A percentile compares a stretch with the other conserved stretches of the same genome.
These are phyloP conservation scores for Myxozyma kluyveri DNA, from an alignment of 805 yeast genomes.

Conservation along the genomic window DNA sequence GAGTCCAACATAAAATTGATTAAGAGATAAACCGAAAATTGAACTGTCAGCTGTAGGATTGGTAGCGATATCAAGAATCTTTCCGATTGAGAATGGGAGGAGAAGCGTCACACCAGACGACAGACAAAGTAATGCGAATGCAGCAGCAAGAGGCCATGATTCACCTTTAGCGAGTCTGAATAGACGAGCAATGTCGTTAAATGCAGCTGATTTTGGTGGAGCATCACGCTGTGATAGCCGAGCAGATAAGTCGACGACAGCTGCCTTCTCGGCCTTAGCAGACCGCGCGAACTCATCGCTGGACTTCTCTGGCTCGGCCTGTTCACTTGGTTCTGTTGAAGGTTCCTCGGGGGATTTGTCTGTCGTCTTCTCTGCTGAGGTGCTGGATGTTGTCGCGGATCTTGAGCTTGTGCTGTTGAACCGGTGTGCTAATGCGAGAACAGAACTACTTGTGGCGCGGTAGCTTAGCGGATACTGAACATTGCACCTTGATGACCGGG, in stretches of 20 bases:
- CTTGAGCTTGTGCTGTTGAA: background rate
- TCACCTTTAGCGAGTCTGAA: conserved; percentile 60
- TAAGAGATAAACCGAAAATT: conserved; percentile 60
- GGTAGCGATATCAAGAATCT: conserved; percentile 71
- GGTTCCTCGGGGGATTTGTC: background rate
- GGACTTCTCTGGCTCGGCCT: background rate
- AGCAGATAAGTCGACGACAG: conserved; percentile 30
- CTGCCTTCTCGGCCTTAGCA: conserved; percentile 29
- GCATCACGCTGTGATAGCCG: conserved; percentile 24
- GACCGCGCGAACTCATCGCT: conserved; percentile 13
- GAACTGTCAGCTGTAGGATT: conserved; percentile 36
- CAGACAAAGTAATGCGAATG: conserved; percentile 60
- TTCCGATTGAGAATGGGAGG: conserved; percentile 76
- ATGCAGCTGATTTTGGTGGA: conserved; percentile 28
- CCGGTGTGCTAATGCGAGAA: background rate
- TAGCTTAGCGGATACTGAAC: too few species aligned
- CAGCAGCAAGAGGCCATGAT: conserved; percentile 48
- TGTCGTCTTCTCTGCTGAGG: too few species aligned
- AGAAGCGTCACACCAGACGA: conserved; percentile 80
- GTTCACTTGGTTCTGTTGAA: background rate
- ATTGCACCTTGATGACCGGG: too few species aligned
- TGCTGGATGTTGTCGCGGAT: background rate
- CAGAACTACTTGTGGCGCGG: too few species aligned
- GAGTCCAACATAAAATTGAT: conserved; percentile 62
- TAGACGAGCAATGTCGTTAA: conserved; percentile 47